Base-by-base conservation (phyloP, 2,329 filamentous ascomycete genomes). In the Ceratocystis huliohia region DNA sequence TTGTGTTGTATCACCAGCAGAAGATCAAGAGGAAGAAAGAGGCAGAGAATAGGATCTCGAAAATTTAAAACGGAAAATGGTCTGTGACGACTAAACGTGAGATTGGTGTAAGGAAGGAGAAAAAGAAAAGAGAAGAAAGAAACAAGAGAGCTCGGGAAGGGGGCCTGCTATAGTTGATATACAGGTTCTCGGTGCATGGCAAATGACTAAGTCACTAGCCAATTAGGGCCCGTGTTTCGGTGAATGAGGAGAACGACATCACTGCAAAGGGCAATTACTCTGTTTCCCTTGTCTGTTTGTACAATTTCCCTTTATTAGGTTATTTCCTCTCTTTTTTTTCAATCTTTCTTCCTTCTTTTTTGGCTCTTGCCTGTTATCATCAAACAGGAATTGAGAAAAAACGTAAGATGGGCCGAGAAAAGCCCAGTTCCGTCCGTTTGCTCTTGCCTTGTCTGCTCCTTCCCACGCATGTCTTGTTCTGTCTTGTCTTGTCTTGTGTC, bases 91-190 rank as follows among this genome's bases (percentile, higher is more conserved):
- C 10, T n/a, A 25, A 8, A 44, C 10, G 37, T 64, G 25, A 8
- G 41, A 48, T 15, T 20, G 48, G 10, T 13, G 28, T 25, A 50
- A 45, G 20, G 15, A 63, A 33, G 44, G 30, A 50, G 25, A 63
- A 30, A 50, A 41, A 20, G 3, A 45, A 37, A 37, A 57, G 50
- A 28, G 46, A 48, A n/a, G 46, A 30, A 10, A 57, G 30, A 57
- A 57, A 30, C 25, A 57, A 33, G 17, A 15, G 25, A 56, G n/a
- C 13, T 59, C 13, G n/a, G 30, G 30, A 33, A 33, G 28, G 56
- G 56, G 56, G 48, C n/a, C 6, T 53, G n/a, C n/a, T n/a, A 37
- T 33, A 59, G 56, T 37, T 59, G 56, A 59, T 59, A 59, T 59
- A 59, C 56, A 59, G 33, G 5, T 33, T 59, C 56, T 20, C 56